Conservation (phyloP, 768 basidiomycete species). For the Rhizopogon rudus region DNA sequence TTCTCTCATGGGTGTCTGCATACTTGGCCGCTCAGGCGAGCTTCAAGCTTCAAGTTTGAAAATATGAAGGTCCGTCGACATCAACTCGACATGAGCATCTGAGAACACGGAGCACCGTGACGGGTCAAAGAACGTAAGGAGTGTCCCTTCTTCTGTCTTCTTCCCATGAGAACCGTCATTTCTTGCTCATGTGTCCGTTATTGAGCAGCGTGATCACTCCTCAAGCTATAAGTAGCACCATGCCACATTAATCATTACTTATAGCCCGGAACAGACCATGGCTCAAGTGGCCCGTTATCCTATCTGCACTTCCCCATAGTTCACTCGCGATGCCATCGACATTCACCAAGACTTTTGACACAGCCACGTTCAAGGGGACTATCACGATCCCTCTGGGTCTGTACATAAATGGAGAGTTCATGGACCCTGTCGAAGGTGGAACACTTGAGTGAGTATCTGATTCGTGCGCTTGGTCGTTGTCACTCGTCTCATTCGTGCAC, state of each 20-base stretch:
- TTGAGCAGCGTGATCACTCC: background rate
- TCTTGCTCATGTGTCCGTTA: background rate
- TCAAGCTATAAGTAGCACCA: background rate
- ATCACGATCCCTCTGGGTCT: slow-evolving; percentile 55
- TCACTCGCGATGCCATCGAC: slow-evolving; percentile 29
- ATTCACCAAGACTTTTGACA: slow-evolving; percentile 47
- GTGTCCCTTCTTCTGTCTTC: background rate
- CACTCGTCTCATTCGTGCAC: slow-evolving; percentile 4
- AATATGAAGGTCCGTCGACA: no score
- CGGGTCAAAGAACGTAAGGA: background rate
- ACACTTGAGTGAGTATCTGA: slow-evolving; percentile 54
- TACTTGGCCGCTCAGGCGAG: no score
- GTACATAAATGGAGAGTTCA: slow-evolving; percentile 55
- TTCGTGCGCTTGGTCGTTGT: background rate
- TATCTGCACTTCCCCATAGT: background rate
- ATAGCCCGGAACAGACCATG: background rate
- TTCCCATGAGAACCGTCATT: no score
- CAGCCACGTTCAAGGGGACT: slow-evolving; percentile 52
- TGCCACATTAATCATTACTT: no score
- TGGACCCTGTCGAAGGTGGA: slow-evolving; percentile 46
- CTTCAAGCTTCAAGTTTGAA: no score
- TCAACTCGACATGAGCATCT: no score
- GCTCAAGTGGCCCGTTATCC: background rate
- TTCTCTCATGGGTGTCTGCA: no score
- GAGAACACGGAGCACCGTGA: background rate